Conservation (phyloP, 75 land plant genomes). For the Cupressus sempervirens region DNA sequence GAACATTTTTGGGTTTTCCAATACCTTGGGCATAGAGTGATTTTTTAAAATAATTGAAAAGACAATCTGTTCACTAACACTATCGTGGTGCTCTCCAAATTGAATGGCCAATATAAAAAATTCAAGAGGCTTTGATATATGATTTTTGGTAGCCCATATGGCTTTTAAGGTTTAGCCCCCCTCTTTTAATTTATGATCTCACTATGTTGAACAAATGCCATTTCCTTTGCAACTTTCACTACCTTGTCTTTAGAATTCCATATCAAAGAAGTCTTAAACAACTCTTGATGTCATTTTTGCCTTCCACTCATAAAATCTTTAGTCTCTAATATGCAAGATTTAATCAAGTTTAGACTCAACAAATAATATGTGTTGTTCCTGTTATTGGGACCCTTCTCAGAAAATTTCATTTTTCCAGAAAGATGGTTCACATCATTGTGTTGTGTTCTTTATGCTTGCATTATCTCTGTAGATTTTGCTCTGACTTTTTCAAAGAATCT, state of each 20-base stretch:
- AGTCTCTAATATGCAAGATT: not conserved
- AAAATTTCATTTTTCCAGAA: not conserved
- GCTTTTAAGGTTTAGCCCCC: no score
- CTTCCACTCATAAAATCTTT: not conserved
- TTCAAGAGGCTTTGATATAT: no score
- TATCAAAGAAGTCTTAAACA: slow-evolving; percentile 3
- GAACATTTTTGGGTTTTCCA: no score
- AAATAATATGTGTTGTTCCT: not conserved
- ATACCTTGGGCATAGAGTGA: no score
- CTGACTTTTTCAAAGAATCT: slow-evolving; percentile 3
- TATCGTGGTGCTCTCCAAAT: no score
- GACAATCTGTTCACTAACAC: no score
- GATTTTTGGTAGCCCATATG: no score
- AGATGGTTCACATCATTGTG: not conserved
- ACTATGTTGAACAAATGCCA: not conserved
- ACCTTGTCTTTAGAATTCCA: slow-evolving; percentile 10
- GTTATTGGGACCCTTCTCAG: not conserved
- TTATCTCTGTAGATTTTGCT: slow-evolving; percentile 5
- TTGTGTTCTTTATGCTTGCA: not conserved
- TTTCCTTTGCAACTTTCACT: not conserved
- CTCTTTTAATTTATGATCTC: slow-evolving; percentile 11
- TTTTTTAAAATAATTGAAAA: no score
- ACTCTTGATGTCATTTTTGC: slow-evolving; percentile 12
- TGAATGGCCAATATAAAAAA: no score
- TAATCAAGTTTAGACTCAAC: not conserved